phyloP scores from a whole-genome alignment of 2,329 filamentous ascomycete genomes.

The Cephalotrichum gorgonifer region DNA sequence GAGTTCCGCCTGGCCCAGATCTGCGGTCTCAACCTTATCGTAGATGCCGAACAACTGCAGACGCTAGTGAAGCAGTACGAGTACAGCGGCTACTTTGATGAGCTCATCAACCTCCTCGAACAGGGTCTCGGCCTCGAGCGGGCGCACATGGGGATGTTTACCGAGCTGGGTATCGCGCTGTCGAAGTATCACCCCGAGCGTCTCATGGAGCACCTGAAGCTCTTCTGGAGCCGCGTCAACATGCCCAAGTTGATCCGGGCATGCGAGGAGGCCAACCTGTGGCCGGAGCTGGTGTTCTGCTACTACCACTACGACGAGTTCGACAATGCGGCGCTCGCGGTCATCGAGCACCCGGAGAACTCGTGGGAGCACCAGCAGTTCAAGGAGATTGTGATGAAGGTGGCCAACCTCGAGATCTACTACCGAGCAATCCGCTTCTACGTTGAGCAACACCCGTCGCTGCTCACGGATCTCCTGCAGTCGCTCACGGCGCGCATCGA shows the following conservation, averaged over 20 bases:
- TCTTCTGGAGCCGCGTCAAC: slow-evolving; percentile 98
- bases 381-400: slow-evolving; percentile 97
- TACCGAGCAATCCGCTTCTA: slow-evolving; percentile 97
- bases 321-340: slow-evolving; percentile 91
- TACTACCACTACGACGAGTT: slow-evolving; percentile 98
- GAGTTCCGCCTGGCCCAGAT: slow-evolving; percentile 98
- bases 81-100: slow-evolving; percentile 93
- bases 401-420: slow-evolving; percentile 97
- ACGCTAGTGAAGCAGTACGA: slow-evolving; percentile 95
- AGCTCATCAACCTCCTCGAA: slow-evolving; percentile 89
- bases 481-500: slow-evolving; percentile 88
- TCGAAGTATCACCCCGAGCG: slow-evolving; percentile 92
- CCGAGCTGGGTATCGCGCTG: slow-evolving; percentile 79
- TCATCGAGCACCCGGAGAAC: slow-evolving; percentile 96
- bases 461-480: slow-evolving; percentile 92
- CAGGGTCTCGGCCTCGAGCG: slow-evolving; percentile 88
- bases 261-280: slow-evolving; percentile 88
- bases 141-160: slow-evolving; percentile 96
- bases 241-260: slow-evolving; percentile 93
- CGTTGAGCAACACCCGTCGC: slow-evolving; percentile 88
- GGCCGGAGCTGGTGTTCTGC: slow-evolving; percentile 95
- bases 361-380: slow-evolving; percentile 99
- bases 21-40: slow-evolving; percentile 94
- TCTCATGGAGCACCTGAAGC: slow-evolving; percentile 95
- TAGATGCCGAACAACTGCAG: slow-evolving; percentile 91